Conservation (phyloP, 106 monocot species). For the Dendrobium nobile region DNA sequence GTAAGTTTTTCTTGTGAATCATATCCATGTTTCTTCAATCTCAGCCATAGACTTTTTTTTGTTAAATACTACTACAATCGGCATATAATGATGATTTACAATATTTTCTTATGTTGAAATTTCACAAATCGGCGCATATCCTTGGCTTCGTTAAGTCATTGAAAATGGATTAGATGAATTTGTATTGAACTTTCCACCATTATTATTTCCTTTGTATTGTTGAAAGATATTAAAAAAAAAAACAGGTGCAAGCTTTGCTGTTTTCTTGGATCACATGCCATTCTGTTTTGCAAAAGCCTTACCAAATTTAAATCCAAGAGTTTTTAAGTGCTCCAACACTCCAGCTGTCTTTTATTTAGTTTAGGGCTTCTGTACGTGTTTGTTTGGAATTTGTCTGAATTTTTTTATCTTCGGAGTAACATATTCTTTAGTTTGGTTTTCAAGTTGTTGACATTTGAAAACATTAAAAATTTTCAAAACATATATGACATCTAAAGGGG, state of each 20-base stretch:
- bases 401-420: background rate
- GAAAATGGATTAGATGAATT: background rate
- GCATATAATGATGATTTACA: background rate
- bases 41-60: background rate
- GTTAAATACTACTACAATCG: background rate
- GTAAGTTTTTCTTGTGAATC: constrained; percentile 32
- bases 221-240: background rate
- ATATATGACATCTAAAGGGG: no score
- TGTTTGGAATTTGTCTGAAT: background rate
- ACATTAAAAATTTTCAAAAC: no score
- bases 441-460: no score
- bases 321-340: background rate
- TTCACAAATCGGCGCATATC: background rate
- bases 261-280: background rate
- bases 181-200: background rate
- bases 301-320: background rate
- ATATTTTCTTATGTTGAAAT: no score
- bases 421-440: background rate
- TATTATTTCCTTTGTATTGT: background rate
- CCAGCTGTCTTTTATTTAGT: background rate
- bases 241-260: background rate
- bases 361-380: background rate
- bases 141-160: background rate
- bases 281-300: background rate
- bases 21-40: background rate